Evolutionary conservation across 75 land plant species (phyloP).

Genomic region (Pinus albicaulis): DNA sequence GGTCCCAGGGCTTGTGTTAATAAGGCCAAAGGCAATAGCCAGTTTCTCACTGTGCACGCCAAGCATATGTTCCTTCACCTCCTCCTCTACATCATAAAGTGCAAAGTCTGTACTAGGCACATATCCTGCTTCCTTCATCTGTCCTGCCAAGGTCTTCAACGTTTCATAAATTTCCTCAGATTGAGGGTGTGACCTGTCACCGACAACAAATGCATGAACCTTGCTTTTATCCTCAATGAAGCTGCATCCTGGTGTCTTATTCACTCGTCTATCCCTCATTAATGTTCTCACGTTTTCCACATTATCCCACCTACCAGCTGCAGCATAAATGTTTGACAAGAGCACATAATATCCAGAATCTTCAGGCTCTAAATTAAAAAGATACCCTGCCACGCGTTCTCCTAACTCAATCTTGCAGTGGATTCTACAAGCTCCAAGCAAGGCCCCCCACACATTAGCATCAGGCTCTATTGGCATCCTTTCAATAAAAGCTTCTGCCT

Average conservation of each 20-base stretch:
- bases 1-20: constrained; percentile 1
- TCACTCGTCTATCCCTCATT: constrained; percentile 16
- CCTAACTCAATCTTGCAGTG: background rate
- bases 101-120: constrained; percentile 17
- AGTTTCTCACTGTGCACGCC: constrained; percentile 13
- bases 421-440: constrained; percentile 2
- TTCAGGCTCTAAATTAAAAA: background rate
- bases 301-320: constrained; percentile 28
- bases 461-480: background rate
- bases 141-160: constrained; percentile 9
- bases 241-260: constrained; percentile 9
- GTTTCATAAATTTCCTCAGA: constrained; percentile 8
- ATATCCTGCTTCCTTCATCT: constrained; percentile 13
- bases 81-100: background rate
- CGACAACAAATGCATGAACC: constrained; percentile 18
- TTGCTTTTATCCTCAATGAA: constrained; percentile 8
- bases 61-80: constrained; percentile 5
- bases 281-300: constrained; percentile 12
- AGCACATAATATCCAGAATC: constrained; percentile 16
- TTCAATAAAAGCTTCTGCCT: background rate
- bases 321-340: constrained; percentile 25
- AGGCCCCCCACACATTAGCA: background rate
- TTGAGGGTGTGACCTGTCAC: constrained; percentile 12
- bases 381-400: background rate
- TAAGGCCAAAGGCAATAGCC: constrained; percentile 16